Evolutionary conservation across 139 green algal genomes (phyloP).

Genomic region (Chlorella vulgaris): DNA sequence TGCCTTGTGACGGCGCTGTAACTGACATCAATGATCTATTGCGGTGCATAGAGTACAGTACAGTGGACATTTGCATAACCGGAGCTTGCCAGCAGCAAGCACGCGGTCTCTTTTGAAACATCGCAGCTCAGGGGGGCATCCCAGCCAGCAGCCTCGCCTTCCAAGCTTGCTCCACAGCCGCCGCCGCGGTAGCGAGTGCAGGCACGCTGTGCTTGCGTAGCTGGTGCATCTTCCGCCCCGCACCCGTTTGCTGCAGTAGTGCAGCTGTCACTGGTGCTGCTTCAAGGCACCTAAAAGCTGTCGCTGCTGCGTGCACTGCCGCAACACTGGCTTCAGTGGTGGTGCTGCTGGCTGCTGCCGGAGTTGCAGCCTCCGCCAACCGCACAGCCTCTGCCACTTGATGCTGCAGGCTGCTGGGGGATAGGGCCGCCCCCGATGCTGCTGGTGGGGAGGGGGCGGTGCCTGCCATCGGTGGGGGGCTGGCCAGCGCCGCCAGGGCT

Average conservation of each 20-base stretch:
- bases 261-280: neutral
- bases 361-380: neutral
- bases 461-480: neutral
- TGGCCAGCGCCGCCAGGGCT: neutral
- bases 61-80: too few species aligned
- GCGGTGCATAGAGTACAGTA: too few species aligned
- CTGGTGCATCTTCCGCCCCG: neutral
- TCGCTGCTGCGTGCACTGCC: neutral
- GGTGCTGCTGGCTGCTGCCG: neutral
- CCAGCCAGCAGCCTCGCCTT: slow-evolving; percentile 1
- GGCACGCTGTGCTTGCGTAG: slow-evolving; percentile 4
- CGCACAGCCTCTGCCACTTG: neutral
- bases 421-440: neutral
- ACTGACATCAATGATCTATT: too few species aligned
- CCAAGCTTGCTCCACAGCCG: slow-evolving; percentile 1
- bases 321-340: neutral
- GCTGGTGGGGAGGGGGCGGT: neutral
- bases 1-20: too few species aligned
- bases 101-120: too few species aligned
- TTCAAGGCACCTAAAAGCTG: neutral
- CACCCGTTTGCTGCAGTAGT: slow-evolving; percentile 1
- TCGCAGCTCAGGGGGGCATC: too few species aligned
- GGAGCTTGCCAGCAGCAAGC: too few species aligned
- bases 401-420: neutral
- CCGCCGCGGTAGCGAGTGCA: neutral